phyloP scores from a whole-genome alignment of 371 early-diverging fungal genomes.

The Blyttiomyces sp. region DNA sequence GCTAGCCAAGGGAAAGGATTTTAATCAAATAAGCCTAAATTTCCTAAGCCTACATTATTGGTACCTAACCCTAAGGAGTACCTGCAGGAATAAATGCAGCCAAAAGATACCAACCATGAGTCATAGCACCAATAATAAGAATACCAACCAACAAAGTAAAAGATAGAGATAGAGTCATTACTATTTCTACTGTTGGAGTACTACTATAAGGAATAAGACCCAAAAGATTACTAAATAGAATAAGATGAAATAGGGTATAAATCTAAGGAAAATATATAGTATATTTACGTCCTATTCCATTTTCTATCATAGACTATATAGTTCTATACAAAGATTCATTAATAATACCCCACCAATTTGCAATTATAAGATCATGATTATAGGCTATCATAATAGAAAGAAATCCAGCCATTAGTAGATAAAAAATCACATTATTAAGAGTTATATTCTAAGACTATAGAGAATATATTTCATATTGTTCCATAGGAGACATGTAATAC shows the following conservation, averaged over 20 bases:
- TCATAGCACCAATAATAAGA: conserved; percentile 57
- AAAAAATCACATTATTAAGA: conserved; percentile 27
- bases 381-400: conserved; percentile 17
- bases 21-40: conserved; percentile 59
- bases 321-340: conserved; percentile 36
- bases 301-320: conserved; percentile 41
- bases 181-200: conserved; percentile 61
- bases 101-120: conserved; percentile 56
- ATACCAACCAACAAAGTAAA: conserved; percentile 56
- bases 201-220: conserved; percentile 60
- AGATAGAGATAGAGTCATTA: conserved; percentile 57
- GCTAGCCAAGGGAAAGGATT: conserved; percentile 62
- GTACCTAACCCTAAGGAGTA: conserved; percentile 61
- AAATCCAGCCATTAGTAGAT: conserved; percentile 26
- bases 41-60: conserved; percentile 55
- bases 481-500: conserved; percentile 3
- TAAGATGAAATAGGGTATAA: conserved; percentile 58
- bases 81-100: conserved; percentile 59
- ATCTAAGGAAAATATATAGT: conserved; percentile 61
- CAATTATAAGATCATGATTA: conserved; percentile 4
- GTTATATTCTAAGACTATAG: conserved; percentile 11
- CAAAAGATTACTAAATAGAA: conserved; percentile 58
- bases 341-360: conserved; percentile 27
- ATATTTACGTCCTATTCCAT: conserved; percentile 53
- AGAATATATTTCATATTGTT: conserved; percentile 6